Evolutionary conservation across 805 yeast genomes (phyloP).

Genomic region (Metschnikowia hibisci): DNA sequence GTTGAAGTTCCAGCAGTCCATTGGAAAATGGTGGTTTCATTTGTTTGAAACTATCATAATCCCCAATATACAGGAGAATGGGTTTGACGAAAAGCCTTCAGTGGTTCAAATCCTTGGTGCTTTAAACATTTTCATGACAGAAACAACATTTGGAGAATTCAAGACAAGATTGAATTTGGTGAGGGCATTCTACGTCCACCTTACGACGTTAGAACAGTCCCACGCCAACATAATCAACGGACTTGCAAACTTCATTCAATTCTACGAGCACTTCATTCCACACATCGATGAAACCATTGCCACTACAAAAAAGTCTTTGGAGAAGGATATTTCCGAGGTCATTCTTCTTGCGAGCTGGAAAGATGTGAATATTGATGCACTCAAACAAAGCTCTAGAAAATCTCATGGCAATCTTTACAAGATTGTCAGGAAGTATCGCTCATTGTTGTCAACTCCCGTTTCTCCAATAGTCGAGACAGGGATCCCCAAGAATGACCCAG

Average conservation of each 20-base stretch:
- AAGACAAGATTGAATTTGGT: constrained; percentile 54
- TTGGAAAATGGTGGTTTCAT: constrained; percentile 90
- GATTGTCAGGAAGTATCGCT: constrained; percentile 75
- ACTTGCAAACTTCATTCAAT: constrained; percentile 54
- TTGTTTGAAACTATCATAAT: constrained; percentile 75
- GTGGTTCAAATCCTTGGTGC: constrained; percentile 44
- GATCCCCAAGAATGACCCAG: constrained; percentile 21
- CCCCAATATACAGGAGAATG: constrained; percentile 33
- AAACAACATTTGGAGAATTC: constrained; percentile 75
- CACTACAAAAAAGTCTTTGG: constrained; percentile 50
- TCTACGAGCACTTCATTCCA: constrained; percentile 62
- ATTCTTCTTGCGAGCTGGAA: constrained; percentile 94
- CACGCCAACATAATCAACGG: constrained; percentile 30
- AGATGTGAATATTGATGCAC: constrained; percentile 89
- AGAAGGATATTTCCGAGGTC: constrained; percentile 79
- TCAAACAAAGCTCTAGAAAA: constrained; percentile 87
- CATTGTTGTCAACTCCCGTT: constrained; percentile 50
- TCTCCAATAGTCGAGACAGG: constrained; percentile 59
- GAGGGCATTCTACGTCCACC: constrained; percentile 59
- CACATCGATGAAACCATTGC: constrained; percentile 44
- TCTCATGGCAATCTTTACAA: constrained; percentile 85
- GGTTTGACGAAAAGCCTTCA: constrained; percentile 15
- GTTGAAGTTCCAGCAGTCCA: constrained; percentile 36
- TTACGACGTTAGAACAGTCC: constrained; percentile 20
- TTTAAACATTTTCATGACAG: constrained; percentile 69